These are phyloP conservation scores for Leishmania tarentolae DNA, from an alignment of 208 protist species.

Conservation along the genomic window DNA sequence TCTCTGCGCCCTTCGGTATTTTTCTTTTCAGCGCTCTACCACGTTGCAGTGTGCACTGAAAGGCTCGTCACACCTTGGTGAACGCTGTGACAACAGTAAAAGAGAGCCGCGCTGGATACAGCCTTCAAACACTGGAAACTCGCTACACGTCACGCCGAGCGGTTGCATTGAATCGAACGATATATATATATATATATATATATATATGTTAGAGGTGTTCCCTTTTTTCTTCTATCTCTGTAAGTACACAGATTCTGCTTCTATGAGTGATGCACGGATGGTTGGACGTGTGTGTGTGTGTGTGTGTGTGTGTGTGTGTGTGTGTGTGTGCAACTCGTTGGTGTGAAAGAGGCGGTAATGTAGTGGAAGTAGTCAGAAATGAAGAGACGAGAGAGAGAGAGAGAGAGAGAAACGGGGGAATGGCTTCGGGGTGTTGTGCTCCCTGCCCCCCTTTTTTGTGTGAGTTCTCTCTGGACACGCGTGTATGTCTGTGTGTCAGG, in stretches of 20 bases:
- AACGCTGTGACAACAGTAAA: neutral
- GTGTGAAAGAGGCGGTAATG: neutral
- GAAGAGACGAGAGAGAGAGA: neutral
- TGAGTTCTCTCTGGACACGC: neutral
- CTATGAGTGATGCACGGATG: neutral
- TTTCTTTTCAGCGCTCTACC: neutral
- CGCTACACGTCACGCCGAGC: neutral
- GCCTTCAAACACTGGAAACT: neutral
- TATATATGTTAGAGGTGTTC: too few relatives aligned
- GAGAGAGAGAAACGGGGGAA: neutral
- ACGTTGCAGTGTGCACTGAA: neutral
- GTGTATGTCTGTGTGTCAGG: neutral
- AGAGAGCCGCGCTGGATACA: neutral
- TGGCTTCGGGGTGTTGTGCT: neutral
- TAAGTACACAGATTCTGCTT: neutral
- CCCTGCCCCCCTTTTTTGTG: neutral
- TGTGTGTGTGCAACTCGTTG: constrained; percentile 9
- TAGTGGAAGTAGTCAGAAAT: neutral
- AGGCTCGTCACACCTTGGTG: neutral
- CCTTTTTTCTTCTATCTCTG: neutral
- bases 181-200: too few relatives aligned
- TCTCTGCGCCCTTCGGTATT: neutral
- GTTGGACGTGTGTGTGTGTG: too few relatives aligned
- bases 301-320: constrained; percentile 10
- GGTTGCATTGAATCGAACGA: neutral